A percentile compares a stretch with the other conserved stretches of the same genome.
Evolutionary conservation across 768 basidiomycete genomes (phyloP).

Genomic region (Suillus subalutaceus): DNA sequence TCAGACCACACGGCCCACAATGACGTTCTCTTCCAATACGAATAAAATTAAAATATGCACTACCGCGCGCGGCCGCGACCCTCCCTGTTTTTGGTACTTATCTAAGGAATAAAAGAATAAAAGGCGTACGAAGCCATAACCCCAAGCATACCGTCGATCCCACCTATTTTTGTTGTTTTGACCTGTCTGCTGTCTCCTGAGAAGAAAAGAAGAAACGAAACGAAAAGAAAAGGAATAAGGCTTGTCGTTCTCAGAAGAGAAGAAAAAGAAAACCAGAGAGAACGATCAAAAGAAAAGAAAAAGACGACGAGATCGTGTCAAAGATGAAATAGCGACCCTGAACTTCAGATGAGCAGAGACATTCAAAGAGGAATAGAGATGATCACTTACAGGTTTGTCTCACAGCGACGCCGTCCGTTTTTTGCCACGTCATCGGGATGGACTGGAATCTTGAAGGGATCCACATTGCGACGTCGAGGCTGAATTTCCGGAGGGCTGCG

Average conservation of each 20-base stretch:
- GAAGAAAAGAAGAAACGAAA: background rate
- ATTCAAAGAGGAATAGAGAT: background rate
- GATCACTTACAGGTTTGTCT: background rate
- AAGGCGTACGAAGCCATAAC: background rate
- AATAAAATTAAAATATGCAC: background rate
- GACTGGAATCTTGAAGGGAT: background rate
- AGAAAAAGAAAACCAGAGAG: background rate
- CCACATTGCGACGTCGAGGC: constrained; percentile 3
- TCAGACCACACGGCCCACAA: background rate
- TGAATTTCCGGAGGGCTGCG: background rate
- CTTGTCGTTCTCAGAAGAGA: background rate
- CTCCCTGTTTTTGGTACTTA: constrained; percentile 4
- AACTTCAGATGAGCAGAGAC: background rate
- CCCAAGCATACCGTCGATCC: background rate
- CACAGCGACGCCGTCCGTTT: background rate
- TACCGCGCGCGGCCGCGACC: background rate
- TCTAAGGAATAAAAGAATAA: constrained; percentile 1
- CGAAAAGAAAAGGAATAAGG: background rate
- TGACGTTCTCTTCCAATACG: background rate
- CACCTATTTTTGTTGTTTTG: constrained; percentile 2
- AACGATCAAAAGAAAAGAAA: background rate
- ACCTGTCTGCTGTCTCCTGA: background rate
- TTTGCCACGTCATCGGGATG: background rate
- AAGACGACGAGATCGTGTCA: background rate
- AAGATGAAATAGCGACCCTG: background rate